These are phyloP conservation scores for Aspergillus novoparasiticus DNA, from an alignment of 2,329 filamentous ascomycete genomes.

Conservation along the genomic window DNA sequence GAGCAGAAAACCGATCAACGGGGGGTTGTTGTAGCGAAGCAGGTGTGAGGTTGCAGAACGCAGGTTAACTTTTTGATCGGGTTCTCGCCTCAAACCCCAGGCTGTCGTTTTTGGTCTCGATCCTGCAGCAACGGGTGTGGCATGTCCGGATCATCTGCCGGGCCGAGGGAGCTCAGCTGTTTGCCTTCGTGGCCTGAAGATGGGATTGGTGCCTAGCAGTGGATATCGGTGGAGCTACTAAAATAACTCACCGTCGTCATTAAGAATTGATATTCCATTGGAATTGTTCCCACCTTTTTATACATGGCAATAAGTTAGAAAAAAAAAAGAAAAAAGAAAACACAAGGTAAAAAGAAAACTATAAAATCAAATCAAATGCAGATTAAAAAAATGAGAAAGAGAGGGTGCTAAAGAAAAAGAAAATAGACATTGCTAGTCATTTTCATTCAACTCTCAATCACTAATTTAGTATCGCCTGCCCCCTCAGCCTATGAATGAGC, in stretches of 20 bases:
- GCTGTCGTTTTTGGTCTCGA: conserved; percentile 25
- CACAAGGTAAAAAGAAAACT: background rate
- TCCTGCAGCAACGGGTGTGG: conserved; percentile 21
- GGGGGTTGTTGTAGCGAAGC: background rate
- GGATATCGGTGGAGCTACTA: background rate
- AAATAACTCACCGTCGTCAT: background rate
- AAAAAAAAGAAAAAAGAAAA: background rate
- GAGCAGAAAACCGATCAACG: conserved; percentile 8
- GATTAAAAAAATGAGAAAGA: background rate
- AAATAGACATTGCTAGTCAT: no score
- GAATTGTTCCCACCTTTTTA: background rate
- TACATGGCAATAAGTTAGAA: background rate
- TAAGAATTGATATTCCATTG: background rate
- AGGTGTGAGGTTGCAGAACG: background rate
- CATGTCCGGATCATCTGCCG: conserved; percentile 23
- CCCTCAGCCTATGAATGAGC: conserved; percentile 16
- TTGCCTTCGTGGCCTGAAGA: background rate
- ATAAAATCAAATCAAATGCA: background rate
- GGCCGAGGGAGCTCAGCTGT: conserved; percentile 15
- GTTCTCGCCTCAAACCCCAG: conserved; percentile 23
- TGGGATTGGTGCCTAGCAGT: conserved; percentile 1
- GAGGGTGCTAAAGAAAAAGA: background rate
- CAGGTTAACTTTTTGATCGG: conserved; percentile 7
- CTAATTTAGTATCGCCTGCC: background rate
- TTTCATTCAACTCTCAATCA: background rate